These are phyloP conservation scores for Morella rubra DNA, from an alignment of 306 rosid genomes.

Conservation along the genomic window DNA sequence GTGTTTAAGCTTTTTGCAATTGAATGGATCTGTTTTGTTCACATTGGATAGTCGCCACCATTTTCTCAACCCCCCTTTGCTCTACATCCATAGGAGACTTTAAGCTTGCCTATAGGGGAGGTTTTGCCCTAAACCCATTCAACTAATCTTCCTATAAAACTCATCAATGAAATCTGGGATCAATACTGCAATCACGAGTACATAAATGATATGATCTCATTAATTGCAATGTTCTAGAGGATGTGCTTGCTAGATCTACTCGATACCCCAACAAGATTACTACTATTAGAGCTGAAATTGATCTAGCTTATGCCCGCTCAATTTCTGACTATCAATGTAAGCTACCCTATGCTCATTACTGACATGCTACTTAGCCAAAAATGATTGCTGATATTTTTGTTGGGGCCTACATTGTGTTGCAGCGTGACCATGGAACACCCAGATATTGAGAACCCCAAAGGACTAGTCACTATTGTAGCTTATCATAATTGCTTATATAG, in stretches of 20 bases:
- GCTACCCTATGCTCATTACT: neutral
- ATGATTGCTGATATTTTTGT: too few relatives aligned
- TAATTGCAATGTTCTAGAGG: too few relatives aligned
- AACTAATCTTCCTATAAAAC: neutral
- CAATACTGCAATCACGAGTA: neutral
- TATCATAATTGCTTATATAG: neutral
- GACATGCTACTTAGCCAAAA: neutral
- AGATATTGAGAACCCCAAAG: neutral
- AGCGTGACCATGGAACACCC: too few relatives aligned
- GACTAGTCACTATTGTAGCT: neutral
- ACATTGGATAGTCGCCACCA: neutral
- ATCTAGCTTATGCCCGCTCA: too few relatives aligned
- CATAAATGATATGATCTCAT: neutral
- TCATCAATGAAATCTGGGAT: neutral
- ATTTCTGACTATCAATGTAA: too few relatives aligned
- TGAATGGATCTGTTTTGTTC: neutral
- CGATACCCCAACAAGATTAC: too few relatives aligned
- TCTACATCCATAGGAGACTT: neutral
- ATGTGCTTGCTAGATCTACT: too few relatives aligned
- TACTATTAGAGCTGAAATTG: too few relatives aligned
- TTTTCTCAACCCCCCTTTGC: neutral
- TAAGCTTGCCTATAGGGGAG: neutral
- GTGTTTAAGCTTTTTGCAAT: neutral
- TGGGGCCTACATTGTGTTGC: too few relatives aligned
- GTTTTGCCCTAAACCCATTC: neutral